phyloP scores from a whole-genome alignment of 2,329 filamentous ascomycete genomes.

The Fusarium sp. region DNA sequence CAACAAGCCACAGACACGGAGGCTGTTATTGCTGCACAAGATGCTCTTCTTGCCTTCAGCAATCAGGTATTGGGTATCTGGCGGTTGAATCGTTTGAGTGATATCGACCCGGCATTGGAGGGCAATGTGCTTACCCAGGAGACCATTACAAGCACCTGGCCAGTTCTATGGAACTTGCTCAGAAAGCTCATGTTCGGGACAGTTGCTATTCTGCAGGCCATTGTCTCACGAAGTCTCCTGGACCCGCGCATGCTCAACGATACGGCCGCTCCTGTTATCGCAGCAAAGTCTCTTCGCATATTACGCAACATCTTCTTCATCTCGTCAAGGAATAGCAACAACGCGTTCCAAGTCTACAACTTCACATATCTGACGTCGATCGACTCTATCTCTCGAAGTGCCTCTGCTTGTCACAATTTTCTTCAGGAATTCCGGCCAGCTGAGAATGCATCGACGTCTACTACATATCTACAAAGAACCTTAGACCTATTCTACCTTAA shows the following conservation, averaged over 20 bases:
- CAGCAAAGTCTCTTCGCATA: constrained; percentile 77
- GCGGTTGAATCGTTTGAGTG: constrained; percentile 79
- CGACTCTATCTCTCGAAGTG: constrained; percentile 82
- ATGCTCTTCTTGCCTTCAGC: constrained; percentile 76
- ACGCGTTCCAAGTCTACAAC: constrained; percentile 83
- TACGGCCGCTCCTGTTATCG: constrained; percentile 70
- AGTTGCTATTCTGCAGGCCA: constrained; percentile 79
- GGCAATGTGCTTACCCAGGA: constrained; percentile 71
- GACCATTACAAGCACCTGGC: constrained; percentile 74
- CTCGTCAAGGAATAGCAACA: constrained; percentile 78
- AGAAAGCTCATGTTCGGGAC: constrained; percentile 81
- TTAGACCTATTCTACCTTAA: constrained; percentile 93
- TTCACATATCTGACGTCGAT: constrained; percentile 87
- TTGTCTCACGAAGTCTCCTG: constrained; percentile 73
- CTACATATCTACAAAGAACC: constrained; percentile 69
- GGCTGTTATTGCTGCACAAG: constrained; percentile 64
- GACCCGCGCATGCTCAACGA: constrained; percentile 62
- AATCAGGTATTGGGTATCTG: constrained; percentile 76
- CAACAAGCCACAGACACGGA: constrained; percentile 63
- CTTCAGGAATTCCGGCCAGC: constrained; percentile 69
- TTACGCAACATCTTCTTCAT: constrained; percentile 87
- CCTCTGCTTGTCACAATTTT: constrained; percentile 74
- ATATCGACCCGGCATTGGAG: constrained; percentile 78
- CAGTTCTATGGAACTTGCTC: constrained; percentile 79
- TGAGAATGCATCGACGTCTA: constrained; percentile 49